These are phyloP conservation scores for Peltaster fructicola DNA, from an alignment of 2,329 filamentous ascomycete genomes.

Conservation along the genomic window DNA sequence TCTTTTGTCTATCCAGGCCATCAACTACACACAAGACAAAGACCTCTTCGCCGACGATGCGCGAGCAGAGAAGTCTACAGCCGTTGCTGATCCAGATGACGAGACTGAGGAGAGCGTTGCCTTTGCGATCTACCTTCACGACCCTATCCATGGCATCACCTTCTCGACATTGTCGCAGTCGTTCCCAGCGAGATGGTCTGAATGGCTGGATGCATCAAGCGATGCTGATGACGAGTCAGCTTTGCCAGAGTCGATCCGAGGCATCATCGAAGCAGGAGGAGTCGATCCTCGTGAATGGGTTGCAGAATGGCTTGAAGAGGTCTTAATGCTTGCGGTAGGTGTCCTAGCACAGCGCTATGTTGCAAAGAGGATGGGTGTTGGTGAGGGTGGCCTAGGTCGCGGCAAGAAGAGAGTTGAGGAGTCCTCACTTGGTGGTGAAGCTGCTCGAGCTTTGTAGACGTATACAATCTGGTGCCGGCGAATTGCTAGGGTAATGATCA, in stretches of 20 bases:
- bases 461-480: no score
- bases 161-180: slow-evolving; percentile 71
- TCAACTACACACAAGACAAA: slow-evolving; percentile 45
- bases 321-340: slow-evolving; percentile 58
- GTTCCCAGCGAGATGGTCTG: slow-evolving; percentile 69
- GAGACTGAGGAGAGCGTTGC: slow-evolving; percentile 43
- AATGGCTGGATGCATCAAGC: slow-evolving; percentile 67
- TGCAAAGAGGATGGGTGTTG: slow-evolving; percentile 86
- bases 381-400: slow-evolving; percentile 51
- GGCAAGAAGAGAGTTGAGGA: slow-evolving; percentile 39
- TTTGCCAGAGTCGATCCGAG: slow-evolving; percentile 67
- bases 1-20: slow-evolving; percentile 92
- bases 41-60: slow-evolving; percentile 48
- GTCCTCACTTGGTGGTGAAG: slow-evolving; percentile 40
- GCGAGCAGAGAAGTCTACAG: slow-evolving; percentile 33
- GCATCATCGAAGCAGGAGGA: slow-evolving; percentile 56
- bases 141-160: slow-evolving; percentile 80
- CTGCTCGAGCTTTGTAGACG: slow-evolving; percentile 44
- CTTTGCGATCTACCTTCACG: slow-evolving; percentile 65
- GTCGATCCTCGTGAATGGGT: slow-evolving; percentile 96
- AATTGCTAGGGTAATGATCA: no score
- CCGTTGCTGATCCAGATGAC: slow-evolving; percentile 30
- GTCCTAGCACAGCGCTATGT: slow-evolving; percentile 91
- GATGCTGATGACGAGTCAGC: slow-evolving; percentile 19
- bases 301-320: slow-evolving; percentile 90